Percentiles rank a stretch among this genome's conserved stretches.
Conservation (phyloP, 306 rosid genomes). For the Abrus precatorius region DNA sequence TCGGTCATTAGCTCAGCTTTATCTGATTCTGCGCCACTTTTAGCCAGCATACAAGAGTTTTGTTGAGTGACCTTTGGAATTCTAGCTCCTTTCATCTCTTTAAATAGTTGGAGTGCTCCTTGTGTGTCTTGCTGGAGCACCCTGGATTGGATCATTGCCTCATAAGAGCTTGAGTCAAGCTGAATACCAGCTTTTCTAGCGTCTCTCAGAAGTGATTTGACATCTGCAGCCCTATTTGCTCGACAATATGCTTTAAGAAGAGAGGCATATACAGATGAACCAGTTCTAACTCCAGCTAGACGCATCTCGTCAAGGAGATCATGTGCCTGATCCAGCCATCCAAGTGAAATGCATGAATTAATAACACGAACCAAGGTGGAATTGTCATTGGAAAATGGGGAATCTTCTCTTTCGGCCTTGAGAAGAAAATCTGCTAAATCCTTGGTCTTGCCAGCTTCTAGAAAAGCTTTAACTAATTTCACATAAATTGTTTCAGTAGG, state of each 20-base stretch:
- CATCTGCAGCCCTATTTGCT: conserved; percentile 69
- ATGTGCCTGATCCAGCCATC: conserved; percentile 93
- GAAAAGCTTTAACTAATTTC: conserved; percentile 80
- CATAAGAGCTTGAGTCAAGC: conserved; percentile 77
- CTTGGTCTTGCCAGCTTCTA: conserved; percentile 82
- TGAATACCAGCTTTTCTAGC: conserved; percentile 89
- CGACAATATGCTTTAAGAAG: conserved; percentile 84
- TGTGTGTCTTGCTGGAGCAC: conserved; percentile 76
- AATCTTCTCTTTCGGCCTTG: conserved; percentile 74
- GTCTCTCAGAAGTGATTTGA: conserved; percentile 76
- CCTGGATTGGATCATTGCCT: conserved; percentile 80
- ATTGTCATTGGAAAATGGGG: conserved; percentile 75
- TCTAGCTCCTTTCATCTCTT: conserved; percentile 83
- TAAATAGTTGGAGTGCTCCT: conserved; percentile 79
- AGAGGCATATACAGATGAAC: conserved; percentile 73
- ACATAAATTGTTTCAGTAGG: conserved; percentile 80
- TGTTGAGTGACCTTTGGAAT: conserved; percentile 67
- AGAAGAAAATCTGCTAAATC: conserved; percentile 81
- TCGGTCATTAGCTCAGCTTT: conserved; percentile 70
- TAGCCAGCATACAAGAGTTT: conserved; percentile 57
- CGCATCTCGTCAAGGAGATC: conserved; percentile 93
- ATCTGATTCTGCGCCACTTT: conserved; percentile 53
- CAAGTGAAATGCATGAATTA: conserved; percentile 80
- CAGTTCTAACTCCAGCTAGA: conserved; percentile 74
- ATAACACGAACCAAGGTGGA: conserved; percentile 80